Percentiles rank a stretch among this genome's conserved stretches.
Evolutionary conservation across 805 yeast species (phyloP).

Genomic region (Yarrowia yakushimensis): DNA sequence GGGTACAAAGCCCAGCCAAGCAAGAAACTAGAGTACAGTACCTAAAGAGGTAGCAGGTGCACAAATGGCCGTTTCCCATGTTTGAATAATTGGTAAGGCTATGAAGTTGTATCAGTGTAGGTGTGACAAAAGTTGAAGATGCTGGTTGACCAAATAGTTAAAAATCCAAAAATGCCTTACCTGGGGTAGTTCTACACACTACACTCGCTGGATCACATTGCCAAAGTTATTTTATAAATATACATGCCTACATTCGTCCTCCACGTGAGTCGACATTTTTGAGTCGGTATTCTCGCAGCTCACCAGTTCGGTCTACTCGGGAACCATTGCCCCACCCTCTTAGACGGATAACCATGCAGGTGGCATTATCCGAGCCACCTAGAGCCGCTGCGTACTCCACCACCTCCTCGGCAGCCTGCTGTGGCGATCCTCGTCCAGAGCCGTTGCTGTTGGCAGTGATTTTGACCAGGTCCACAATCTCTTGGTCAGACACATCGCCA

Average conservation of each 20-base stretch:
- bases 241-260: conserved; percentile 16
- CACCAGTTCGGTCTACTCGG: conserved; percentile 75
- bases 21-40: too few relatives aligned
- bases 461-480: conserved; percentile 79
- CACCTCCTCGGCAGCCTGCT: conserved; percentile 79
- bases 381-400: conserved; percentile 77
- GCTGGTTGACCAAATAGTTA: too few relatives aligned
- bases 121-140: too few relatives aligned
- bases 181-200: not conserved
- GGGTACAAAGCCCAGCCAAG: too few relatives aligned
- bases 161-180: too few relatives aligned
- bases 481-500: conserved; percentile 79
- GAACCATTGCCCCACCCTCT: conserved; percentile 93
- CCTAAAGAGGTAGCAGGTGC: too few relatives aligned
- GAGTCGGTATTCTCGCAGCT: conserved; percentile 67
- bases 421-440: conserved; percentile 73
- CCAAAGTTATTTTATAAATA: conserved; percentile 16
- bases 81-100: too few relatives aligned
- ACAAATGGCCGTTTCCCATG: too few relatives aligned
- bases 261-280: conserved; percentile 39
- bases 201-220: not conserved
- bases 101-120: too few relatives aligned
- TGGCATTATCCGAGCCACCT: conserved; percentile 95
- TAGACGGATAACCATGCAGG: conserved; percentile 74
- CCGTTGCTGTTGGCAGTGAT: conserved; percentile 55